phyloP scores from a whole-genome alignment of 208 protist genomes.

The Wallacemonas sp. region DNA sequence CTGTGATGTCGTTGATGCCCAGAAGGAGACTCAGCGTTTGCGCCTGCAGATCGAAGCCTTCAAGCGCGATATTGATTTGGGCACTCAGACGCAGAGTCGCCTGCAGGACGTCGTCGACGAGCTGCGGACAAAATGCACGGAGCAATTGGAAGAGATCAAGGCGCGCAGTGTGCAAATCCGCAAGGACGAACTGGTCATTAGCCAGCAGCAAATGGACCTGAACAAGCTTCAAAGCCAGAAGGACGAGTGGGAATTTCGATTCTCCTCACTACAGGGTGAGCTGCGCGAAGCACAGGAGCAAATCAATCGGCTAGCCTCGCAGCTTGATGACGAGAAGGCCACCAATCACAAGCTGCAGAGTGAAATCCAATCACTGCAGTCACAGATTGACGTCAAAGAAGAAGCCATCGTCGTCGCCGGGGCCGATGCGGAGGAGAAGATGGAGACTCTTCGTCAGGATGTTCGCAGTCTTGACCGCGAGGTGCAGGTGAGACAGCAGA shows the following conservation, averaged over 20 bases:
- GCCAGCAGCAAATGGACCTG: constrained; percentile 60
- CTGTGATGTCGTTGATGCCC: constrained; percentile 52
- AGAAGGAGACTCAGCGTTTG: constrained; percentile 60
- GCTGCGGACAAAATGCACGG: constrained; percentile 39
- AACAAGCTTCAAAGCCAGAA: constrained; percentile 61
- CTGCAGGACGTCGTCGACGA: constrained; percentile 64
- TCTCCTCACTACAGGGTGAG: constrained; percentile 47
- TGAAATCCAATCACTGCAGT: constrained; percentile 9
- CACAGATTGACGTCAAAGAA: constrained; percentile 40
- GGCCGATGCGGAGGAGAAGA: constrained; percentile 44
- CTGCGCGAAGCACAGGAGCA: constrained; percentile 42
- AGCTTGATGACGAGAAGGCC: constrained; percentile 6
- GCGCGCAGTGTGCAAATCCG: constrained; percentile 63
- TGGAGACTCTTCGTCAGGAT: constrained; percentile 34
- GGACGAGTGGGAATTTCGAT: constrained; percentile 43
- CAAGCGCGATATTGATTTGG: constrained; percentile 49
- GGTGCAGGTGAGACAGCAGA: constrained; percentile 39
- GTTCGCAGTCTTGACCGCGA: constrained; percentile 50
- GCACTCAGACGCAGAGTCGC: constrained; percentile 35
- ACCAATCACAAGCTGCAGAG: constrained; percentile 26
- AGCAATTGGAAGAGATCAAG: constrained; percentile 55
- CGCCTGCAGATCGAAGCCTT: constrained; percentile 46
- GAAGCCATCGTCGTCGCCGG: constrained; percentile 66
- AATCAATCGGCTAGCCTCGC: constrained; percentile 11
- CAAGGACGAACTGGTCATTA: constrained; percentile 62